phyloP scores from a whole-genome alignment of 2,329 filamentous ascomycete species.

The Teratosphaeriaceae sp. region DNA sequence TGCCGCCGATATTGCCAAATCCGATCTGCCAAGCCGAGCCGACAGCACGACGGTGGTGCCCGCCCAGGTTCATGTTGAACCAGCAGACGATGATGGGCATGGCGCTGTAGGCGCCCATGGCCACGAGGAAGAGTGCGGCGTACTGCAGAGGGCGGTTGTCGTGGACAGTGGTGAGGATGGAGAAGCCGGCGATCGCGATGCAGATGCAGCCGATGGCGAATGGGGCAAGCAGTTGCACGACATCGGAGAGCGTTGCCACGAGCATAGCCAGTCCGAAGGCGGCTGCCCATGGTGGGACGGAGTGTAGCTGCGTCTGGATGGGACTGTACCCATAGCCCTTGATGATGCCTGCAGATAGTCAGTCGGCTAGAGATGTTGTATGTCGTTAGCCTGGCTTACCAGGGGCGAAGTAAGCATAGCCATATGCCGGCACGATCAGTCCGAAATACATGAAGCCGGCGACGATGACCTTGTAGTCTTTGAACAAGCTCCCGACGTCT shows the following conservation, averaged over 20 bases:
- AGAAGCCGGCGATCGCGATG: constrained; percentile 67
- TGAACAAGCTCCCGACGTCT: constrained; percentile 42
- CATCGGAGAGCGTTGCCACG: constrained; percentile 66
- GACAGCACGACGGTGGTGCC: constrained; percentile 44
- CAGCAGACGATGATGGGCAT: constrained; percentile 65
- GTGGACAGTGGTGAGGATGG: constrained; percentile 65
- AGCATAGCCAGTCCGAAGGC: constrained; percentile 76
- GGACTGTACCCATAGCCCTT: constrained; percentile 44
- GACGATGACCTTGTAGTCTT: constrained; percentile 43
- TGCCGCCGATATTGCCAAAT: constrained; percentile 46
- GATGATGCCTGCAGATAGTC: constrained; percentile 32
- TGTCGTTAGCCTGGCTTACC: constrained; percentile 1
- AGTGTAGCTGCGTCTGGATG: constrained; percentile 49
- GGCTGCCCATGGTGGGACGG: constrained; percentile 57
- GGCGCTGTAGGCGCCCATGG: constrained; percentile 64
- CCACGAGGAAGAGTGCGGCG: constrained; percentile 72
- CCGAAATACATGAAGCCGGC: constrained; percentile 49
- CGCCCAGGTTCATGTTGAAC: constrained; percentile 50
- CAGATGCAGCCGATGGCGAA: constrained; percentile 65
- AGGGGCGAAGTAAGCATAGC: constrained; percentile 41
- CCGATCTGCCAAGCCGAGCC: constrained; percentile 45
- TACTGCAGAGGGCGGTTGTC: constrained; percentile 64
- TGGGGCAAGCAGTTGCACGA: constrained; percentile 62
- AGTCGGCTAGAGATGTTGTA: neutral
- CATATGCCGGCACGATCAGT: constrained; percentile 36